Base-by-base conservation (phyloP, 2,329 filamentous ascomycete species). In the Aspergillus calidoustus region DNA sequence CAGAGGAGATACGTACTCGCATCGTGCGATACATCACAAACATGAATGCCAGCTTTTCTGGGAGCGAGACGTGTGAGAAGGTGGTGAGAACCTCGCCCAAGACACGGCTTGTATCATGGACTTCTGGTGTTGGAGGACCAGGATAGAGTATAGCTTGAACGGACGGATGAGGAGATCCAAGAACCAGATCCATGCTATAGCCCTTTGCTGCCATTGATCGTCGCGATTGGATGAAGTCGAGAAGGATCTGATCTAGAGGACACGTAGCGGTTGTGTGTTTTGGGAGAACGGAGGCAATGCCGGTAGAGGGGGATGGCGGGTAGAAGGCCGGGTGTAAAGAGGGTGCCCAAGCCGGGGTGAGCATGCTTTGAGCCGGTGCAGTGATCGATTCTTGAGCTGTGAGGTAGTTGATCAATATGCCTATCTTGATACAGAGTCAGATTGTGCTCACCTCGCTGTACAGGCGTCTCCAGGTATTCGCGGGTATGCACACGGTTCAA, bases 191-290 rank as follows among this genome's bases (percentile, higher is more conserved):
- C 1, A 56, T 22, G 22, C 28, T 17, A 15, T 22, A 30, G 6
- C 53, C 53, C 25, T 47, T 56, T 41, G 53, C 53, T 1, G 47
- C 4, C 41, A 56, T 31, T 8, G 53, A 47, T 6, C 53, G 53
- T 25, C 38, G 25, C 8, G 53, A 47, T 15, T 13, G 9, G 23
- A 48, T 46, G 28, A 47, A 56, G 34, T 56, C 53, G 13, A 56
- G 53, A 9, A 56, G 53, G 28, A 56, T 56, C 53, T 56, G 53
- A 15, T 56, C 53, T 23, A 56, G 25, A 17, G 53, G 53, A 25
- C 53, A 56, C 3, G 53, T 56, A 9, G 53, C 53, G 7, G 53
- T 11, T 6, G 41, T 56, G 15, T 56, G 53, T 15, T 47, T 56
- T 28, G 53, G 53, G 4, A 56, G 19, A 3, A 47, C 43, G 9